These are phyloP conservation scores for Malassezia vespertilionis DNA, from an alignment of 1,284 basidiomycete species.

Conservation along the genomic window DNA sequence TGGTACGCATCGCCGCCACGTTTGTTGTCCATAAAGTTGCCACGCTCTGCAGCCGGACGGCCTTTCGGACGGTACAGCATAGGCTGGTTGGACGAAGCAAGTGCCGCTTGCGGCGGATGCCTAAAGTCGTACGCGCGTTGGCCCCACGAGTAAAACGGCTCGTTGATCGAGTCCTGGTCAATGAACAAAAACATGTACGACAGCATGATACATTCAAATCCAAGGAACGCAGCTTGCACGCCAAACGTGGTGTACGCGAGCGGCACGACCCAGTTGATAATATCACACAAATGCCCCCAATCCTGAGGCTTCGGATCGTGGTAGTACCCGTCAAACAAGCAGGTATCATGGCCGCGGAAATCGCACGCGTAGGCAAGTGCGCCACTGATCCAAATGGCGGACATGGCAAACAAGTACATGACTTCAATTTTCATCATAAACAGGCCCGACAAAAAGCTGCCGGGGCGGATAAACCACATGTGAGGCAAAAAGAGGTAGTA, in stretches of 20 bases:
- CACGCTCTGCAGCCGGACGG: conserved; percentile 8
- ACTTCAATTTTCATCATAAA: conserved; percentile 47
- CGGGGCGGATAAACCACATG: conserved; percentile 42
- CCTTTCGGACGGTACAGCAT: conserved; percentile 23
- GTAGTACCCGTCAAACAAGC: conserved; percentile 48
- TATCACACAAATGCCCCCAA: conserved; percentile 46
- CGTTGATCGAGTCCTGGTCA: conserved; percentile 52
- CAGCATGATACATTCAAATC: conserved; percentile 30
- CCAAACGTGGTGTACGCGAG: conserved; percentile 48
- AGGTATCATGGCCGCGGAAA: conserved; percentile 47
- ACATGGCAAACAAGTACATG: conserved; percentile 43
- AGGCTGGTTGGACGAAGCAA: conserved; percentile 12
- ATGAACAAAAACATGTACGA: conserved; percentile 47
- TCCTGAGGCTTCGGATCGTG: conserved; percentile 47
- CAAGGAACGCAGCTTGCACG: conserved; percentile 37
- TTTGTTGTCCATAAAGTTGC: conserved; percentile 4
- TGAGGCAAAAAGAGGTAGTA: conserved; percentile 47
- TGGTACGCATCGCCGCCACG: conserved; percentile 1
- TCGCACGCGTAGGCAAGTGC: conserved; percentile 47
- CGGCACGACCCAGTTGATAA: conserved; percentile 45
- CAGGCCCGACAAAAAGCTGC: conserved; percentile 40
- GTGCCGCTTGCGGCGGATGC: conserved; percentile 6
- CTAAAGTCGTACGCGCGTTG: conserved; percentile 40
- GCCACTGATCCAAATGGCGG: conserved; percentile 47
- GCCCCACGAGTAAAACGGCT: conserved; percentile 45